These are phyloP conservation scores for Talaromyces sp. DNA, from an alignment of 2,329 filamentous ascomycete species.

Conservation along the genomic window DNA sequence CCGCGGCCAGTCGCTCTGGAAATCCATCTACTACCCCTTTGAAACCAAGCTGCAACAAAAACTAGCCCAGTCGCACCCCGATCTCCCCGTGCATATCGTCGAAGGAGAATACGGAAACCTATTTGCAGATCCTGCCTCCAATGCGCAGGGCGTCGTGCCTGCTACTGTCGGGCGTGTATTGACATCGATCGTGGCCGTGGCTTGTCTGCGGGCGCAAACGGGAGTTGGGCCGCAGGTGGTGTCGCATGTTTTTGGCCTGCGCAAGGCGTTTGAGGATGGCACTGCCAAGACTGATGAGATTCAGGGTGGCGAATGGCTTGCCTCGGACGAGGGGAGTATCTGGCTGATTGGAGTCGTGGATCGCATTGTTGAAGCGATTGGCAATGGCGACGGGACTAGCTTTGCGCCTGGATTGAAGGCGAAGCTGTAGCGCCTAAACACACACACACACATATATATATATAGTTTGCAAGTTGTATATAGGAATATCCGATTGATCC, in stretches of 20 bases:
- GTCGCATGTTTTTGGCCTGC: slow-evolving; percentile 73
- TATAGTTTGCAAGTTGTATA: neutral
- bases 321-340: slow-evolving; percentile 54
- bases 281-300: slow-evolving; percentile 50
- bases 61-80: slow-evolving; percentile 70
- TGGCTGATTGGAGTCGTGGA: slow-evolving; percentile 62
- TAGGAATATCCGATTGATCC: neutral
- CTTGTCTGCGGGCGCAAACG: slow-evolving; percentile 71
- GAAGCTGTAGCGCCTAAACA: slow-evolving; percentile 25
- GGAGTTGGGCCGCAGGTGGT: slow-evolving; percentile 78
- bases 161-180: slow-evolving; percentile 61
- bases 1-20: slow-evolving; percentile 65
- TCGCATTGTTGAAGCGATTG: slow-evolving; percentile 49
- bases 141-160: slow-evolving; percentile 26
- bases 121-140: slow-evolving; percentile 60
- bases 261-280: slow-evolving; percentile 70
- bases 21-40: slow-evolving; percentile 70
- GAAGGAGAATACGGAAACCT: slow-evolving; percentile 68
- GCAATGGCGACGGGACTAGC: slow-evolving; percentile 45
- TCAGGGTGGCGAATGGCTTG: slow-evolving; percentile 9
- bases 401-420: slow-evolving; percentile 48
- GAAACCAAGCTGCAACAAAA: slow-evolving; percentile 65
- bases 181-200: slow-evolving; percentile 67
- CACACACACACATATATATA: too few species aligned
- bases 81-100: slow-evolving; percentile 75